Base-by-base conservation (phyloP, 75 land plant species). In the Selaginella tamariscina region DNA sequence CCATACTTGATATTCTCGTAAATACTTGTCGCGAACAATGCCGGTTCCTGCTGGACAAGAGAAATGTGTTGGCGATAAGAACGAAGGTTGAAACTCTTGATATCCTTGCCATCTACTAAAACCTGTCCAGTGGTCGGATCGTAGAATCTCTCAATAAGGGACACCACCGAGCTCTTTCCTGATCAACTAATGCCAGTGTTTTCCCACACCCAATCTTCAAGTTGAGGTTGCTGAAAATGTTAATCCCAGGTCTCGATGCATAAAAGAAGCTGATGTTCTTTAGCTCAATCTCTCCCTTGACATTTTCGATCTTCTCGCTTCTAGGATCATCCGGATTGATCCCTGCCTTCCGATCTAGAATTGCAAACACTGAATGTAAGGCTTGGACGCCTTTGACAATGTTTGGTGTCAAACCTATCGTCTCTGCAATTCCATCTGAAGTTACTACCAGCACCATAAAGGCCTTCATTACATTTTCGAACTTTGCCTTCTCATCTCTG, bases 401-500 rank as follows among this genome's bases (percentile, higher is more conserved):
- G 69, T 91, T 93, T 0, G 97, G 97, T n/a, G 94, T 84, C 11
- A 91, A 72, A 27, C 88, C 83, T 0, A 91, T 81, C 1, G 97
- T 88, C 66, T 91, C 94, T 1, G 97, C 93, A 2, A 93, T 89
- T 63, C 89, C 97, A 56, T 86, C 86, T 56, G 97, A 88, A 9
- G 94, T 82, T 27, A 88, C 85, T 84, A 91, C 86, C 63, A 91
- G 87, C 1, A 92, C 97, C 85, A 92, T 80, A 81, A 88, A 92
- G 32, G 86, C 97, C 5, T 88, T 76, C 72, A 92, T 84, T 9
- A 88, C 82, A 54, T 84, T 83, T 9, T 90, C 92, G 77, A 92
- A 92, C 69, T 81, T 79, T 30, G 90, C 88, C n/a, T 82, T 66
- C 21, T 76, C 81, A 55, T 84, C 80, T 71, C 84, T 84, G 28